Conservation (phyloP, 2,329 filamentous ascomycete species). For the Aureobasidium sp. region DNA sequence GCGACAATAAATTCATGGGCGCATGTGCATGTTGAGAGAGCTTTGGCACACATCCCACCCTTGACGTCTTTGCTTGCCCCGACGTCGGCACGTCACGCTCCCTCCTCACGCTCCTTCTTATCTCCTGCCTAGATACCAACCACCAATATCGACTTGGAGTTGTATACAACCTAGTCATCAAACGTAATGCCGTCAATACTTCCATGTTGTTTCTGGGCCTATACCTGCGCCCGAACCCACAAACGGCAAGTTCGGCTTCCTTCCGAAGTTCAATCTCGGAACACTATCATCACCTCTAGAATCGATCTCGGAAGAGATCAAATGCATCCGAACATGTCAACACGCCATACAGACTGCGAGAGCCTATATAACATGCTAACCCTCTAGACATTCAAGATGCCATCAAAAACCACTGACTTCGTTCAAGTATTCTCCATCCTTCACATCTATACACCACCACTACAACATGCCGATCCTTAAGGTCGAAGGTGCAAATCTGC, state of each 20-base stretch:
- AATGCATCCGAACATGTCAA: too few relatives aligned
- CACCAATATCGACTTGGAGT: neutral
- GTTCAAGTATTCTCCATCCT: too few relatives aligned
- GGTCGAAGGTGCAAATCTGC: neutral
- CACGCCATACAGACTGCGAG: too few relatives aligned
- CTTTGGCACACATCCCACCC: neutral
- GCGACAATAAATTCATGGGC: slow-evolving; percentile 12
- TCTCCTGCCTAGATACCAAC: neutral
- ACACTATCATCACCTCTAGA: too few relatives aligned
- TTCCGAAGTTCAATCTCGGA: neutral
- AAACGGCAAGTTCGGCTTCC: neutral
- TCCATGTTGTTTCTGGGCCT: too few relatives aligned
- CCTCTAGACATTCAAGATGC: too few relatives aligned
- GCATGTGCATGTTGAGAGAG: slow-evolving; percentile 3
- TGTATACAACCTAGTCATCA: neutral
- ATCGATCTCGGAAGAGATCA: too few relatives aligned
- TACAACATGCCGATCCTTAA: neutral
- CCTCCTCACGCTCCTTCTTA: neutral
- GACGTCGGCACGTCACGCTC: neutral
- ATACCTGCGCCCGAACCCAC: neutral
- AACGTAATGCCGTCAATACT: too few relatives aligned
- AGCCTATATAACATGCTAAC: too few relatives aligned
- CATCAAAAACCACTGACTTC: too few relatives aligned
- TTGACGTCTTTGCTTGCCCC: neutral
- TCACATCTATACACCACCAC: neutral